Conservation (phyloP, 306 rosid species). For the Corylus heterophylla region DNA sequence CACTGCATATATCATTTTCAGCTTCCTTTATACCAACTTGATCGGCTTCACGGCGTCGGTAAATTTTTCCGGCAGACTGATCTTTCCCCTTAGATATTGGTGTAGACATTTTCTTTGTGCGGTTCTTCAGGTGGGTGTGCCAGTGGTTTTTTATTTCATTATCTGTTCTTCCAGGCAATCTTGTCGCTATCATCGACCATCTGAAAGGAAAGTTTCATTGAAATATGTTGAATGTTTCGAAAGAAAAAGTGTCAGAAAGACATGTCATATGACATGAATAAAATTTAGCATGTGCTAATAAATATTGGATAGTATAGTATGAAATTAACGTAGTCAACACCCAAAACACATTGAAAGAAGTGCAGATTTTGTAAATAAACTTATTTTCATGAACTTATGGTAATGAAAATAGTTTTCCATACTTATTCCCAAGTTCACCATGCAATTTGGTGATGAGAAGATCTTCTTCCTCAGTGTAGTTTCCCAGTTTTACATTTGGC, state of each 20-base stretch:
- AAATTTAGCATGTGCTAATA: too few relatives aligned
- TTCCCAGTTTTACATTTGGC: conserved; percentile 71
- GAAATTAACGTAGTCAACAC: too few relatives aligned
- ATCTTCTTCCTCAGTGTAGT: conserved; percentile 54
- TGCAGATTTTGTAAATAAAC: too few relatives aligned
- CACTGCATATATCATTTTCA: conserved; percentile 1
- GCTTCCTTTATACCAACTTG: conserved; percentile 8
- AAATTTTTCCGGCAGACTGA: background rate
- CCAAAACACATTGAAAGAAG: too few relatives aligned
- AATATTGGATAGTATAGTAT: too few relatives aligned
- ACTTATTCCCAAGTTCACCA: conserved; percentile 70
- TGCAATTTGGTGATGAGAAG: conserved; percentile 52
- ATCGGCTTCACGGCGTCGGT: too few relatives aligned
- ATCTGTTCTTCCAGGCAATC: conserved; percentile 67
- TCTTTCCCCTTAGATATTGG: background rate
- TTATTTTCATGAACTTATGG: too few relatives aligned
- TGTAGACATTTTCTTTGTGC: background rate
- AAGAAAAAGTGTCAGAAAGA: background rate
- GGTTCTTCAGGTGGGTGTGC: conserved; percentile 63
- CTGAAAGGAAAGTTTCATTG: conserved; percentile 18
- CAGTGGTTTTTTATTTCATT: conserved; percentile 69
- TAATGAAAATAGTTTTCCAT: conserved; percentile 7
- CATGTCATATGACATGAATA: too few relatives aligned
- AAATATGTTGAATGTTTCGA: too few relatives aligned
- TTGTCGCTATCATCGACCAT: conserved; percentile 67